Conservation (phyloP, 1,284 basidiomycete genomes). For the Ustilago esculenta region DNA sequence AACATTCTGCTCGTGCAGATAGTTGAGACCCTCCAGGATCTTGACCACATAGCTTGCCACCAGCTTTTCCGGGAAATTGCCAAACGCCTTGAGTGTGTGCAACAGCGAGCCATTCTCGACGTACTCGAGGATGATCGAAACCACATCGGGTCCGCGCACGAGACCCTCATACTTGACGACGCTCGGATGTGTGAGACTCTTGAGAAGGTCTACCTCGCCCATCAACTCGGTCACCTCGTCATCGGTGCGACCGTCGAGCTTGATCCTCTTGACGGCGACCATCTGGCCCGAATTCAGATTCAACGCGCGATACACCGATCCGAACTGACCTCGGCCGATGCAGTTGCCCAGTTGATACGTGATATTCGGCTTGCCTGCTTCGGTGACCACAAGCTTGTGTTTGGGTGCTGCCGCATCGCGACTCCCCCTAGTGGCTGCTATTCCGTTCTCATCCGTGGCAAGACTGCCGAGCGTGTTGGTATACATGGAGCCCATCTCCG, state of each 20-base stretch:
- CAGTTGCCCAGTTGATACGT: constrained; percentile 79
- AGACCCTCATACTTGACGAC: constrained; percentile 95
- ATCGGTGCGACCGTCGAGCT: constrained; percentile 92
- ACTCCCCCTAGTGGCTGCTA: constrained; percentile 20
- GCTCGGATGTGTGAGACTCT: constrained; percentile 91
- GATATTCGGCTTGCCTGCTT: constrained; percentile 80
- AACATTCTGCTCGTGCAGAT: constrained; percentile 88
- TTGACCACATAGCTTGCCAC: constrained; percentile 88
- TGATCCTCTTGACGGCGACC: constrained; percentile 89
- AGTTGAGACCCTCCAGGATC: constrained; percentile 90
- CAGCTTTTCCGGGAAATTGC: constrained; percentile 94
- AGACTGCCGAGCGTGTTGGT: constrained; percentile 54
- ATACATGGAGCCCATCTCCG: constrained; percentile 58
- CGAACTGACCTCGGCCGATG: constrained; percentile 95
- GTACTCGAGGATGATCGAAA: constrained; percentile 72
- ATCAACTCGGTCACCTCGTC: constrained; percentile 99
- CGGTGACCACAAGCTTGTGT: constrained; percentile 80
- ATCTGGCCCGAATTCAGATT: constrained; percentile 73
- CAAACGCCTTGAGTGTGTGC: constrained; percentile 75
- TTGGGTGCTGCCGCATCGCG: constrained; percentile 49
- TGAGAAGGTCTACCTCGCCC: constrained; percentile 98
- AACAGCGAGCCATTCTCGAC: constrained; percentile 72
- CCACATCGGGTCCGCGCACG: constrained; percentile 57
- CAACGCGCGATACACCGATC: constrained; percentile 90
- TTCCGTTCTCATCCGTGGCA: constrained; percentile 42